Evolutionary conservation across 371 early-diverging fungal genomes (phyloP), one percentile per base, ranked within the genome.

Genomic region (Lichtheimia corymbifera): DNA sequence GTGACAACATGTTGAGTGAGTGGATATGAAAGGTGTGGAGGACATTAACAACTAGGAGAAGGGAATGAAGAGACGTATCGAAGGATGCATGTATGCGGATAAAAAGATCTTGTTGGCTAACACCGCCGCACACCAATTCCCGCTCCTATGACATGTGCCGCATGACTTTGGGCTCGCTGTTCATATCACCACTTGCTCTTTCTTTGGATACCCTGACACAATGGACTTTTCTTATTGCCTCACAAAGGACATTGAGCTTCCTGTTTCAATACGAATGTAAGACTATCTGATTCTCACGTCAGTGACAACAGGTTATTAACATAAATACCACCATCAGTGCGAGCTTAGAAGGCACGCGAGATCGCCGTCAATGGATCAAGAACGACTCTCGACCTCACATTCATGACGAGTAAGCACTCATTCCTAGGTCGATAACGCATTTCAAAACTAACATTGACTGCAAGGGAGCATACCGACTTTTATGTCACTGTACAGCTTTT

Each of bases 401-500:
- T 25, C 28, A 25, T 42, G 52, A 51, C 20, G 43, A 43, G 62
- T 61, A 49, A 15, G 54, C 15, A 42, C 14, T 22, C 14, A 13
- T 1, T 25, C 9, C 1, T 18, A 5, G 14, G 47, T 47, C 12
- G 41, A 40, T 35, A 9, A 9, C 9, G 9, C 25, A 20, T 1
- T 50, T 49, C 15, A 20, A 13, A 4, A 13, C 45, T 55, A 24
- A 35, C 43, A 5, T 27, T 14, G 7, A 50, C 14, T 24, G 20
- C 35, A 55, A 83, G 83, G 24, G 72, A 73, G 7, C 66, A 79
- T 50, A 66, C 87, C 3, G 91, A 93, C 66, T 70, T 86, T 15
- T 92, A 84, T 68, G 81, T 91, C 1, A 87, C 86, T 4, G 89
- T 87, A 30, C 93, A 93, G 63, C 69, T 93, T 5, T 89, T 76